Evolutionary conservation across 371 early-diverging fungal genomes (phyloP).

Genomic region (Mucor plumbeus): DNA sequence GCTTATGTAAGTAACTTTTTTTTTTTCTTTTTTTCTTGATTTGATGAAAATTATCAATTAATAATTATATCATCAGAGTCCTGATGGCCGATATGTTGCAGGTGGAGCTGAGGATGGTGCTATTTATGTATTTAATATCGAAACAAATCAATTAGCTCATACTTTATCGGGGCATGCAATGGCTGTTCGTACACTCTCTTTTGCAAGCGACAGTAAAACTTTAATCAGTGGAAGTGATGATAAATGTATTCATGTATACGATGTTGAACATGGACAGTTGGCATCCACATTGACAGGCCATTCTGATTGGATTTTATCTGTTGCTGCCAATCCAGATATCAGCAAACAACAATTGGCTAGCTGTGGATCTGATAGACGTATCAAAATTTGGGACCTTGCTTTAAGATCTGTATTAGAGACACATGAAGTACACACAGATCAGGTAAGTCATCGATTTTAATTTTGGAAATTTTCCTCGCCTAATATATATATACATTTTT

Average conservation of each 20-base stretch:
- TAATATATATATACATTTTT: slow-evolving; percentile 3
- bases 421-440: slow-evolving; percentile 79
- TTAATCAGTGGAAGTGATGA: slow-evolving; percentile 83
- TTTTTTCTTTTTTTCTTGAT: no score
- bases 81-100: slow-evolving; percentile 79
- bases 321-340: slow-evolving; percentile 68
- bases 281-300: slow-evolving; percentile 79
- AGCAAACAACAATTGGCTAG: slow-evolving; percentile 77
- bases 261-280: slow-evolving; percentile 79
- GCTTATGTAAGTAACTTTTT: slow-evolving; percentile 66
- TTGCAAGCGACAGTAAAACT: slow-evolving; percentile 74
- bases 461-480: slow-evolving; percentile 6
- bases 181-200: slow-evolving; percentile 75
- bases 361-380: slow-evolving; percentile 74
- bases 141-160: slow-evolving; percentile 70
- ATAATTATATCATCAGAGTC: slow-evolving; percentile 55
- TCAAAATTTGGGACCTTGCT: slow-evolving; percentile 84
- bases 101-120: slow-evolving; percentile 81
- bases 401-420: slow-evolving; percentile 78
- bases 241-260: slow-evolving; percentile 81
- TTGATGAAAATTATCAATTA: neutral
- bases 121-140: slow-evolving; percentile 74
- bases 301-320: slow-evolving; percentile 76
- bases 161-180: slow-evolving; percentile 77
- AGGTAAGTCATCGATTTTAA: slow-evolving; percentile 41